Evolutionary conservation across 2,329 filamentous ascomycete species (phyloP), one percentile per base, ranked within the genome.

Genomic region (Byssochlamys sp.): DNA sequence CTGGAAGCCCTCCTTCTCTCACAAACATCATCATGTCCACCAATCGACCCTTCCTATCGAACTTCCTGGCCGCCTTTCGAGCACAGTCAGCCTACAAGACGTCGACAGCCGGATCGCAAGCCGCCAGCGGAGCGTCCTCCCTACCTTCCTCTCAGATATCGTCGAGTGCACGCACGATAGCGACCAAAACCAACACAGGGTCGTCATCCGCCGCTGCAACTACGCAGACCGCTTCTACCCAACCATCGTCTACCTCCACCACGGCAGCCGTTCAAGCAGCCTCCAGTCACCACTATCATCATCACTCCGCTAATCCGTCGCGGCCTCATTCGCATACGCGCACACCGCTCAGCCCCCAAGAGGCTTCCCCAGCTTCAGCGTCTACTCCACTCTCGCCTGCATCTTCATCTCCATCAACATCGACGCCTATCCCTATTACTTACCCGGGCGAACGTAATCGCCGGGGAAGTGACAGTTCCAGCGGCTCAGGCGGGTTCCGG

Each of bases 41-140:
- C 62, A 86, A 87, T 74, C 75, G 84, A 58, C 84, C 80, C 53
- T 87, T 87, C 74, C 78, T 88, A 65, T 79, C 83, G 63, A 84
- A 84, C 75, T 86, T 87, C 74, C 80, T 87, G 60, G 81, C 84
- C 53, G 83, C 84, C 61, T 88, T 88, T 67, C 80, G 84, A 55
- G 83, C 84, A 54, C 84, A 86, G 67, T 84, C 83, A 49, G 77
- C 79, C 57, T 78, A 83, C 62, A 85, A 85, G 66, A 75, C 82
- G 26, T 77, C 67, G 29, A 63, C 69, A 12, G 64, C 74, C 25
- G 69, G 67, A 14, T 60, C 71, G 4, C 63, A 68, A 45, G 64
- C 74, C 7, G 71, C 73, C 55, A 68, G 61, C 60, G 64, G 76
- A 53, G 61, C 68, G 48, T 67, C 75, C 48, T 70, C 73, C 24